These are phyloP conservation scores for Zelopaecilomyces penicillatus DNA, from an alignment of 2,329 filamentous ascomycete genomes.

Conservation along the genomic window DNA sequence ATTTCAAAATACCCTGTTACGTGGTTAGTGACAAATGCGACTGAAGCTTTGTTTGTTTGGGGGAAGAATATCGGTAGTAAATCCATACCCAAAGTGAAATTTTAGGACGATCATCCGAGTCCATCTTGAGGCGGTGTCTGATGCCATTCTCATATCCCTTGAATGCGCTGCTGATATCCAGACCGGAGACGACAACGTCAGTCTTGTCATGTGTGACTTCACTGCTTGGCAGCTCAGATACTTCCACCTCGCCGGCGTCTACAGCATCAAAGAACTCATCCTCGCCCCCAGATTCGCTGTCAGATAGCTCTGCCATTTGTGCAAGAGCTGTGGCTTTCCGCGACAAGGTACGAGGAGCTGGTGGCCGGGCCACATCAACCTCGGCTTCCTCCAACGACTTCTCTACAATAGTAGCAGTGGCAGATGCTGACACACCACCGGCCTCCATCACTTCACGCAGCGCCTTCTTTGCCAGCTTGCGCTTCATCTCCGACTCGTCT, in stretches of 20 bases:
- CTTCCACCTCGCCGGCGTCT: constrained; percentile 83
- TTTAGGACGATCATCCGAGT: constrained; percentile 86
- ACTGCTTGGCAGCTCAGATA: constrained; percentile 56
- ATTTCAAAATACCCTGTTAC: constrained; percentile 81
- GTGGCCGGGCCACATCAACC: constrained; percentile 28
- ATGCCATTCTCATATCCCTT: constrained; percentile 87
- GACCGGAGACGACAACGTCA: constrained; percentile 30
- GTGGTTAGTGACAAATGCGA: constrained; percentile 14
- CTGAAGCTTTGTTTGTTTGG: not conserved
- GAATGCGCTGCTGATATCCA: constrained; percentile 70
- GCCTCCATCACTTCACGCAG: constrained; percentile 74
- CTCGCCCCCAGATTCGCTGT: constrained; percentile 72
- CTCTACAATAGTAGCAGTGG: constrained; percentile 18
- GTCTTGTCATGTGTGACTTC: constrained; percentile 35
- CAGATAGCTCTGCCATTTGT: constrained; percentile 66
- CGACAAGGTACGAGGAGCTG: constrained; percentile 28
- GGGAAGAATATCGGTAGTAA: not conserved
- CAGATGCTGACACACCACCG: constrained; percentile 25
- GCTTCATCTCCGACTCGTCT: constrained; percentile 82
- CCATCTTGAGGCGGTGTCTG: constrained; percentile 72
- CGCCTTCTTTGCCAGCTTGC: constrained; percentile 80
- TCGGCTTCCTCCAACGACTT: constrained; percentile 24
- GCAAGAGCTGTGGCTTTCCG: constrained; percentile 60
- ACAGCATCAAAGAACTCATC: constrained; percentile 97
- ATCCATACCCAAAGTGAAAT: constrained; percentile 85